A percentile compares a stretch with the other conserved stretches of the same genome.
Evolutionary conservation across 2,329 filamentous ascomycete genomes (phyloP).

Genomic region (Aciculosporium take): DNA sequence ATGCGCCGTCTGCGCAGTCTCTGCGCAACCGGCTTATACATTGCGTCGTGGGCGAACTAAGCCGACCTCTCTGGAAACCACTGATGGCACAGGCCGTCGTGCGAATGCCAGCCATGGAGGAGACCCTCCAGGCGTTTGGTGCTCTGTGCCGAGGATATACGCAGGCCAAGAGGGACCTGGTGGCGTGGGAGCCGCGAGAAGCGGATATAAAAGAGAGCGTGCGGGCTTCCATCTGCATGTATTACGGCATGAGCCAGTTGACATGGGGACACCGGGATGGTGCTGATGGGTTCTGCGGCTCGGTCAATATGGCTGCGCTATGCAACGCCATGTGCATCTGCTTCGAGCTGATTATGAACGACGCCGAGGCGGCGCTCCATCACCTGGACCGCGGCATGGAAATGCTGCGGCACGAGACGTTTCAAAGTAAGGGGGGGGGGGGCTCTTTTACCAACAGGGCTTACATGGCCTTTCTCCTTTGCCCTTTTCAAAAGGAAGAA

Average conservation of each 20-base stretch:
- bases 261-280: too few species aligned
- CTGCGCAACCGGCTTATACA: constrained; percentile 6
- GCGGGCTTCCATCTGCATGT: not conserved
- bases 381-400: constrained; percentile 5
- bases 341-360: constrained; percentile 8
- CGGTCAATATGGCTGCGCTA: constrained; percentile 4
- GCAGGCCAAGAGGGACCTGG: constrained; percentile 5
- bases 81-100: constrained; percentile 8
- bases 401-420: not conserved
- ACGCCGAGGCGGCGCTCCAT: constrained; percentile 4
- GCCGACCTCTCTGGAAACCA: constrained; percentile 5
- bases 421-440: not conserved
- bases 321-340: constrained; percentile 8
- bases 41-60: constrained; percentile 7
- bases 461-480: not conserved
- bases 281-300: not conserved
- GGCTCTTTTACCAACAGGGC: not conserved
- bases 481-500: too few species aligned
- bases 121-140: constrained; percentile 8
- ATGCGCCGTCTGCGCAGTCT: constrained; percentile 3
- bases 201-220: not conserved
- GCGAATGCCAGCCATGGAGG: constrained; percentile 6
- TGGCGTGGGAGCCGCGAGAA: not conserved
- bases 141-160: constrained; percentile 6
- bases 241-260: not conserved